Base-by-base conservation (phyloP, 73 alveolate genomes). In the Diophrys appendiculata region DNA sequence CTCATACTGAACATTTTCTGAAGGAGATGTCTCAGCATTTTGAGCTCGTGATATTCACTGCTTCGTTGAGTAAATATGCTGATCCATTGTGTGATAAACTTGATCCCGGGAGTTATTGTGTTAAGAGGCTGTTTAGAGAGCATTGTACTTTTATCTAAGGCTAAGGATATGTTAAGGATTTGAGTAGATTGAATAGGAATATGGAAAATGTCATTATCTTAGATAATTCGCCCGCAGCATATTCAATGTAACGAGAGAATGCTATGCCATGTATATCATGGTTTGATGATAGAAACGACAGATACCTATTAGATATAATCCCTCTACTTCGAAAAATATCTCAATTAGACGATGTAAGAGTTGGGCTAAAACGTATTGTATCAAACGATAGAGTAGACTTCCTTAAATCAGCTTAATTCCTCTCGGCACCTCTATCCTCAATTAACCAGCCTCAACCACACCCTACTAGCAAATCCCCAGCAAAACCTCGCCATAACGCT, bases 111-210 rank as follows among this genome's bases (percentile, higher is more conserved):
- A 84, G 84, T 13, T 65, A 56, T 26, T 69, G 78, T 29, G 75
- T 89, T 14, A 75, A 80, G 22, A 43, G 84, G 18, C 80, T 86
- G 55, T 86, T 87, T 35, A 80, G 97, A 77, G 97, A 90, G 53
- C 94, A 86, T 76, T 90, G 97, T 55, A 87, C 94, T 67, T 81
- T 76, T 76, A 33, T 82, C 43, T 76, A 90, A 52, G 94, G 97
- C n/a, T 5, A 5, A 11, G 60, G 60, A 5, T 43, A 43, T 43
- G 75, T 28, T 33, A 67, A 67, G 18, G 75, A 67, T 67, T 14
- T 67, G 1, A 27, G 54, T 11, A 3, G 52, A 67, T 67, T 67
- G 29, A 67, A 33, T 25, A 67, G 75, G 18, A 18, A 27, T 67
- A 25, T 67, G 18, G 52, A 28, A 2, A 33, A 67, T n/a, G 52